These are phyloP conservation scores for Cercophora newfieldiana DNA, from an alignment of 495 filamentous ascomycete genomes.

Conservation along the genomic window DNA sequence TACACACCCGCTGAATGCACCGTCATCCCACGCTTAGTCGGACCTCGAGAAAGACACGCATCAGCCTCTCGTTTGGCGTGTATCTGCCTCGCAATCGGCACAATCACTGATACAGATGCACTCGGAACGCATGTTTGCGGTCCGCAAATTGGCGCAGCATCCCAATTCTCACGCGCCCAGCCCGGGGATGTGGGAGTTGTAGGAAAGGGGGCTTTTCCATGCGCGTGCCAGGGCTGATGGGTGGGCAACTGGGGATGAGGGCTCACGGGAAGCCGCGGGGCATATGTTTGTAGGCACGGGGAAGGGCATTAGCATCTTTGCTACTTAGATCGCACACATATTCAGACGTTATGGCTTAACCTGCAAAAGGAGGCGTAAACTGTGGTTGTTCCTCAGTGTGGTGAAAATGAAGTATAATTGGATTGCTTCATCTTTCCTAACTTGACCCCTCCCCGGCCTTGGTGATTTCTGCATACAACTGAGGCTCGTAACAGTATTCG, in stretches of 20 bases:
- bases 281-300: background rate
- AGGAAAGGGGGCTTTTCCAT: background rate
- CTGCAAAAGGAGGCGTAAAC: background rate
- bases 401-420: too few relatives aligned
- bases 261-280: background rate
- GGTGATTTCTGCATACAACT: too few relatives aligned
- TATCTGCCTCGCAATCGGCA: background rate
- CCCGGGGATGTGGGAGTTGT: background rate
- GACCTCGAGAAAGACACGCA: background rate
- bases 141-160: background rate
- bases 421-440: too few relatives aligned
- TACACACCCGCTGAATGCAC: background rate
- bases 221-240: background rate
- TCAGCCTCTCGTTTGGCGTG: too few relatives aligned
- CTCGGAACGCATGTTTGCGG: background rate
- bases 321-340: conserved; percentile 1
- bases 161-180: background rate
- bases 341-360: conserved; percentile 3
- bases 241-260: background rate
- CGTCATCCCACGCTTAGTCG: background rate
- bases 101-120: background rate
- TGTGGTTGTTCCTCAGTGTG: too few relatives aligned
- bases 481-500: background rate
- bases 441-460: too few relatives aligned
- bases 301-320: background rate